Percentiles rank a stretch among this genome's conserved stretches.
Conservation (phyloP, 2,329 filamentous ascomycete species). For the Clarireedia hainanense region DNA sequence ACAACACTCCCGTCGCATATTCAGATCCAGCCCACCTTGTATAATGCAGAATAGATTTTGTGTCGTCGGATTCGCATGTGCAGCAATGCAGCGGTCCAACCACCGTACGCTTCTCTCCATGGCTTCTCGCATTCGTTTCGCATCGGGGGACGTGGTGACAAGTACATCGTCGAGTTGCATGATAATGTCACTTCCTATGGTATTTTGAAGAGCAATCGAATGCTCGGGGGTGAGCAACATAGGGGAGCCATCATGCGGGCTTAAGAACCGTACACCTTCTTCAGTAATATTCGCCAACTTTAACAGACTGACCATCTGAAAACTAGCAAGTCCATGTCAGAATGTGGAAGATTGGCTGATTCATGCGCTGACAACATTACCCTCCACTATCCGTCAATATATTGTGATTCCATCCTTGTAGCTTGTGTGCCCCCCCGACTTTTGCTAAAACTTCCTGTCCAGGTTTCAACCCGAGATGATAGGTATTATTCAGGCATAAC, state of each 20-base stretch:
- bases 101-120: constrained; percentile 93
- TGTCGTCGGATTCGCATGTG: constrained; percentile 71
- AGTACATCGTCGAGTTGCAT: constrained; percentile 99
- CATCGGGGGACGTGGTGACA: constrained; percentile 88
- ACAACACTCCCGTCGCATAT: constrained; percentile 78
- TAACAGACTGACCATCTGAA: constrained; percentile 97
- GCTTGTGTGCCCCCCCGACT: constrained; percentile 84
- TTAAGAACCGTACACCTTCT: constrained; percentile 88
- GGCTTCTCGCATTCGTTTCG: constrained; percentile 79
- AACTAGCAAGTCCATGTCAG: constrained; percentile 46
- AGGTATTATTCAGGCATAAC: constrained; percentile 95
- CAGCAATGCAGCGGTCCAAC: constrained; percentile 89
- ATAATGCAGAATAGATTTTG: constrained; percentile 99
- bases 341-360: not conserved
- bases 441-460: constrained; percentile 82
- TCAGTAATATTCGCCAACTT: constrained; percentile 92
- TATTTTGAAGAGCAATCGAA: constrained; percentile 92
- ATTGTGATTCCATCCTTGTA: constrained; percentile 94
- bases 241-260: constrained; percentile 86
- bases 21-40: constrained; percentile 85
- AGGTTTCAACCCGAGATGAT: constrained; percentile 90
- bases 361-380: constrained; percentile 34
- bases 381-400: constrained; percentile 77
- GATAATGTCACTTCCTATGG: constrained; percentile 95
- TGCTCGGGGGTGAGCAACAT: constrained; percentile 98